Percentiles rank a stretch among this genome's conserved stretches.
Evolutionary conservation across 345 rosid species (phyloP).

Genomic region (Populus ilicifolia): DNA sequence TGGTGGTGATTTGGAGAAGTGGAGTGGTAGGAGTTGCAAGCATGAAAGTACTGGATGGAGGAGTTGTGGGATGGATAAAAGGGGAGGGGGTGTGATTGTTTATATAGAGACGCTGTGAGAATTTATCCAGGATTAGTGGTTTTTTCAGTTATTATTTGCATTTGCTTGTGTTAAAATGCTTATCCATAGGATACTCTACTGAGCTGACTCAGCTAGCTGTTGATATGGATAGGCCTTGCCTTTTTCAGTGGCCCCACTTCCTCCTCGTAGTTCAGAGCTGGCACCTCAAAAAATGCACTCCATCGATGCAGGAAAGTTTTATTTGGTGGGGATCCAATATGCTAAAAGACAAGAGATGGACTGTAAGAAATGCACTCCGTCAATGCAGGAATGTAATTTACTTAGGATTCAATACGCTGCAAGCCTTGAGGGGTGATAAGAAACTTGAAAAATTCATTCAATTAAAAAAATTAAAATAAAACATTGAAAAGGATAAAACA

Average conservation of each 20-base stretch:
- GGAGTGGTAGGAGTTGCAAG: background rate
- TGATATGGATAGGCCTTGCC: conserved; percentile 26
- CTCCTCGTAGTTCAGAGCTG: background rate
- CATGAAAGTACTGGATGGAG: background rate
- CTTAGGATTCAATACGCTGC: background rate
- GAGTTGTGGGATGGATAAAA: background rate
- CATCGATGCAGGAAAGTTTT: background rate
- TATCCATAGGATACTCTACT: conserved; percentile 27
- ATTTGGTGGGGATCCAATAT: background rate
- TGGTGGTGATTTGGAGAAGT: background rate
- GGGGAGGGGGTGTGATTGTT: background rate
- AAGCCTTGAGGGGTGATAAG: too few species aligned
- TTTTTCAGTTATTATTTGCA: background rate
- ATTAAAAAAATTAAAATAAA: too few species aligned
- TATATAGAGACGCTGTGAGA: background rate
- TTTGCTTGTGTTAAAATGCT: conserved; percentile 18
- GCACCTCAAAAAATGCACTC: background rate
- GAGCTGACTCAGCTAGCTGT: conserved; percentile 45
- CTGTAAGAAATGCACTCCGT: background rate
- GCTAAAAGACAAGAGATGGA: too few species aligned
- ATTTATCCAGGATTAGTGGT: background rate
- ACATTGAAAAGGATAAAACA: too few species aligned
- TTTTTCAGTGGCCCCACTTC: conserved; percentile 8
- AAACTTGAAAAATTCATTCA: too few species aligned
- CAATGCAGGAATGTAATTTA: background rate